Evolutionary conservation across 2,329 filamentous ascomycete species (phyloP), one percentile per base, ranked within the genome.

Genomic region (Pezicula carpinea): DNA sequence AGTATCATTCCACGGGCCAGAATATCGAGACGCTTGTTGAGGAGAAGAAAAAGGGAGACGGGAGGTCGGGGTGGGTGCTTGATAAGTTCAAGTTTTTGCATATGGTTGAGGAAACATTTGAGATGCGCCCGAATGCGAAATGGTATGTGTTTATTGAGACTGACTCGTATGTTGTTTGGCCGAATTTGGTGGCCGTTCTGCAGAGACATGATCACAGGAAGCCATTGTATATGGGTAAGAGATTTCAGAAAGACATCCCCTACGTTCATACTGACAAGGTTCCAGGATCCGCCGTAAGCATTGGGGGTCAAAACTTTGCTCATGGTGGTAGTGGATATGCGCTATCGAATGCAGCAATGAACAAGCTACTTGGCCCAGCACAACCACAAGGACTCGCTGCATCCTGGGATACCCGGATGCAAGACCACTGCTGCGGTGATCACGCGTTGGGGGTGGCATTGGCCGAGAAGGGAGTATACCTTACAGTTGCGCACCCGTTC

Each of bases 21-120:
- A 68, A 74, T 36, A 72, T 74, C 50, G 68, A 68, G 49, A 66
- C 61, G 60, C 65, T 57, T 6, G 39, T 50, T 22, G 51, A 55
- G 22, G 48, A 53, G 3, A 39, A 31, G 10, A 36, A 15, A 2
- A 45, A 51, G n/a, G 50, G 45, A 1, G 46, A 53, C 39, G 34
- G 23, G 2, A 38, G 56, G n/a, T 64, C 69, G 18, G 69, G 68
- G 2, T 82, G 77, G 79, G 68, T 66, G 15, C 61, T 82, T 33
- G 79, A 82, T 65, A 81, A 80, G 64, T 82, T 79, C 66, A 82
- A 82, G 63, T 80, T 79, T 59, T 66, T 80, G 39, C 77, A 80
- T 58, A 79, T 81, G 59, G 72, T 77, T 11, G 72, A 79, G 61
- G 76, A 78, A 63, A 62, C 74, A 0, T 80, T 72, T 54, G 57